phyloP scores from a whole-genome alignment of 179 eudicot genomes.

The Vitellaria paradoxa region DNA sequence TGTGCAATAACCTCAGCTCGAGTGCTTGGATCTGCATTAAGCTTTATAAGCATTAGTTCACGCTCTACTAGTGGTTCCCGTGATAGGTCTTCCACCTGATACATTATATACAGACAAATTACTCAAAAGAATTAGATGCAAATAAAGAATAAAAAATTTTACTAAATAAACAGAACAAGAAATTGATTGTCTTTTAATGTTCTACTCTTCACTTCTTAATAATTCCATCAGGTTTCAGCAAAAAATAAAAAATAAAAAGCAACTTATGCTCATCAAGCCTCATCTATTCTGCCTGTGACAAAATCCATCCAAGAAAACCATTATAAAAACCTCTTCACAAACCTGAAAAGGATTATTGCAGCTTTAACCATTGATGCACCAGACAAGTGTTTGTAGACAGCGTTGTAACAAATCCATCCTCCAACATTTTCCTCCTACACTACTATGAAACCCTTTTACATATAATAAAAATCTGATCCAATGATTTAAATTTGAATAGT shows the following conservation, averaged over 20 bases:
- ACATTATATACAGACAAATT: constrained; percentile 1
- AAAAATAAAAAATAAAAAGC: background rate
- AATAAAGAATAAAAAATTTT: background rate
- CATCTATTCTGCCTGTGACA: background rate
- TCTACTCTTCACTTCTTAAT: background rate
- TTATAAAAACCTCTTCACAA: background rate
- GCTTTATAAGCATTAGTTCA: constrained; percentile 87
- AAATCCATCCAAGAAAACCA: background rate
- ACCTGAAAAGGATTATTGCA: no score
- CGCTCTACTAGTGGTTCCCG: constrained; percentile 90
- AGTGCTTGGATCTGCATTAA: constrained; percentile 54
- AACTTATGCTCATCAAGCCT: background rate
- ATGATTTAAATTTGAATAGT: background rate
- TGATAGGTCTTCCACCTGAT: constrained; percentile 88
- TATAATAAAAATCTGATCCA: background rate
- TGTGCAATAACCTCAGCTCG: constrained; percentile 55
- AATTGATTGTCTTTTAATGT: background rate
- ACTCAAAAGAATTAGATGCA: background rate
- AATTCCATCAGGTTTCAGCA: background rate
- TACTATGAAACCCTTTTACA: background rate
- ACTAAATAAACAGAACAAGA: background rate
- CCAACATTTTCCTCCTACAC: background rate
- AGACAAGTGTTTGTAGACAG: background rate
- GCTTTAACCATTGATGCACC: background rate
- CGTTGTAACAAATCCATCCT: background rate